Base-by-base conservation (phyloP, 257 asterid species). In the Anisodus tanguticus region DNA sequence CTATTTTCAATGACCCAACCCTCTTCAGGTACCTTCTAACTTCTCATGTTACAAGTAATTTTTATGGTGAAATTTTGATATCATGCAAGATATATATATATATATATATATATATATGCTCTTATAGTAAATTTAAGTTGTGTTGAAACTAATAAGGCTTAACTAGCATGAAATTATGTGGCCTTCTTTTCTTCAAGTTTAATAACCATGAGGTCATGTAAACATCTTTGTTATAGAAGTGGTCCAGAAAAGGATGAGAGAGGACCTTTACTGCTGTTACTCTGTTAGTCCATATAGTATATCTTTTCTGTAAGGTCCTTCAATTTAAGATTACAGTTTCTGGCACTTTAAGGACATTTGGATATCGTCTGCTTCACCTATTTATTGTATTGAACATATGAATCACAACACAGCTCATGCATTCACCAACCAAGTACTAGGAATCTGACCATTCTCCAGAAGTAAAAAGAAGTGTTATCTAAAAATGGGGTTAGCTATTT, bases 21-120 rank as follows among this genome's bases (percentile, higher is more conserved):
- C 86, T 87, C 16, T 90, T 94, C 91, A 91, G 97, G 98, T 93
- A 91, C 68, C 13, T 39, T 43, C 45, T 12, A 62, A 3, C 47
- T 8, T 6, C 53, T 80, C 57, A 70, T 70, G 78, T 41, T 31
- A 4, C 5, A 31, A 31, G 35, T 31, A 31, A 31, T 31, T 31
- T 69, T 39, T 41, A 1, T 16, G 57, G 37, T 45, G 16, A 71
- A n/a, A 17, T n/a, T 71, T 17, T 43, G 54, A 31, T 9, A 68
- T 68, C 43, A 43, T 68, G 77, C 53, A 37, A 15, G 77, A 15
- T 68, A 37, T 47, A 5, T 47, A 0, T 47, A 5, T 47, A 47
- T 53, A 9, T 53, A 53, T 53, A 53, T 31, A 31, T 31, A 31
- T 31, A 31, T 31, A 31, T 31, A 31, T 31, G 35, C 35, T 31